Percentiles rank a stretch among this genome's conserved stretches.
Evolutionary conservation across 73 alveolate genomes (phyloP).

Genomic region (Paramecium sexaurelia): DNA sequence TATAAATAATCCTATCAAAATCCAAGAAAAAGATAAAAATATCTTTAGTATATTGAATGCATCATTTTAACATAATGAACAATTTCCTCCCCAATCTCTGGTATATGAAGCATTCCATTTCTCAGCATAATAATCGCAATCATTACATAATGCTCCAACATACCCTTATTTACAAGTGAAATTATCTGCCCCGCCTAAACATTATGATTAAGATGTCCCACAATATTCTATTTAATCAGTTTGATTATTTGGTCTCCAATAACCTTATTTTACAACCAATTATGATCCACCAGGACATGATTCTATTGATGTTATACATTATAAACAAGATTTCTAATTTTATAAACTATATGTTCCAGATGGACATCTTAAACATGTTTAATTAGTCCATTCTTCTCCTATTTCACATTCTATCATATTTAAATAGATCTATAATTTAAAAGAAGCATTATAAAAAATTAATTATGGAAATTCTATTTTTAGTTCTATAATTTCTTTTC

Average conservation of each 20-base stretch:
- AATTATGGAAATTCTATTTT: not conserved
- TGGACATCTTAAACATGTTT: not conserved
- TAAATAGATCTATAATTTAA: not conserved
- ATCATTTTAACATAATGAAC: not conserved
- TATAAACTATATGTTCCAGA: not conserved
- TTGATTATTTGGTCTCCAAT: not conserved
- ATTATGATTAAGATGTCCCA: not conserved
- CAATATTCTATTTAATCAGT: constrained; percentile 13
- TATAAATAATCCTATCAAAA: not conserved
- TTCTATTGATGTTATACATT: not conserved
- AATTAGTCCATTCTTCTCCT: constrained; percentile 12
- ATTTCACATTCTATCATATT: not conserved
- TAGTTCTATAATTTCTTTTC: not conserved
- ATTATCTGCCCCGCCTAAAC: not conserved
- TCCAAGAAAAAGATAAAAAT: not conserved
- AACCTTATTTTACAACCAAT: not conserved
- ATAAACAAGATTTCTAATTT: not conserved
- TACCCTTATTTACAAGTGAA: not conserved
- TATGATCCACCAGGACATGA: not conserved
- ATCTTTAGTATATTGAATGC: not conserved
- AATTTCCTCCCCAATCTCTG: not conserved
- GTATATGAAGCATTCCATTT: not conserved
- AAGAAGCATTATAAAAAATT: not conserved
- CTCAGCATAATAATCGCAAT: not conserved
- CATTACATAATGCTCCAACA: constrained; percentile 5